A percentile compares a stretch with the other conserved stretches of the same genome.
Conservation (phyloP, 208 protist species). For the Trypanosoma scelopori region DNA sequence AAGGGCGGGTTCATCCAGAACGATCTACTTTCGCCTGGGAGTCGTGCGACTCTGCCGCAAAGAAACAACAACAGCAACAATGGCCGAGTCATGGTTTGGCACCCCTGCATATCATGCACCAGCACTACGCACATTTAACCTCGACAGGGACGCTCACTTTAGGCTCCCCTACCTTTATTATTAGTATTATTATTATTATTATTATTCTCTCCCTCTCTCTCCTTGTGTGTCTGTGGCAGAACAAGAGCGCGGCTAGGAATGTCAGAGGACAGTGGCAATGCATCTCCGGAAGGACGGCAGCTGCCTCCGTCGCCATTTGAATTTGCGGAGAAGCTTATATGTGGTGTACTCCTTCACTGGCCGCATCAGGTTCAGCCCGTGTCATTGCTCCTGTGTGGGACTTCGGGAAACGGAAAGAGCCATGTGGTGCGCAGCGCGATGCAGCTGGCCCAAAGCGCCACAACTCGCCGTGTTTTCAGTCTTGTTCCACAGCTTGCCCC, state of each 20-base stretch:
- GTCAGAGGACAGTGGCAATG: neutral
- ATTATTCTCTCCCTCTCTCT: constrained; percentile 1
- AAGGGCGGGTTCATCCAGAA: too few relatives aligned
- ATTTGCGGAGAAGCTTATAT: constrained; percentile 35
- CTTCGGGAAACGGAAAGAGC: constrained; percentile 67
- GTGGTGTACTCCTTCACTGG: constrained; percentile 48
- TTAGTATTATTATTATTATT: too few relatives aligned
- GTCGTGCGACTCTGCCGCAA: too few relatives aligned
- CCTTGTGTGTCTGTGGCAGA: neutral
- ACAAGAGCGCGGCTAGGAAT: neutral
- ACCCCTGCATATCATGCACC: too few relatives aligned
- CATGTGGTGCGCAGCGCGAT: constrained; percentile 32
- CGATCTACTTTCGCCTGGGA: too few relatives aligned
- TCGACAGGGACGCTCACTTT: too few relatives aligned
- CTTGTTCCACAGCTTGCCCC: constrained; percentile 33
- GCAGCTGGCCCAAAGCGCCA: neutral
- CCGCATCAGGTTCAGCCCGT: constrained; percentile 36
- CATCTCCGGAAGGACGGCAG: neutral
- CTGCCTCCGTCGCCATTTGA: constrained; percentile 13
- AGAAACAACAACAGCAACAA: too few relatives aligned
- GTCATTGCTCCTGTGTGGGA: constrained; percentile 56
- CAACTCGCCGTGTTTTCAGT: constrained; percentile 23
- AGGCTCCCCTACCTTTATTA: too few relatives aligned
- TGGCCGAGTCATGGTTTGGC: too few relatives aligned
- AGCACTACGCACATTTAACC: too few relatives aligned